Percentiles rank a stretch among this genome's conserved stretches.
phyloP scores from a whole-genome alignment of 495 filamentous ascomycete genomes.

The Trichoderma virens region DNA sequence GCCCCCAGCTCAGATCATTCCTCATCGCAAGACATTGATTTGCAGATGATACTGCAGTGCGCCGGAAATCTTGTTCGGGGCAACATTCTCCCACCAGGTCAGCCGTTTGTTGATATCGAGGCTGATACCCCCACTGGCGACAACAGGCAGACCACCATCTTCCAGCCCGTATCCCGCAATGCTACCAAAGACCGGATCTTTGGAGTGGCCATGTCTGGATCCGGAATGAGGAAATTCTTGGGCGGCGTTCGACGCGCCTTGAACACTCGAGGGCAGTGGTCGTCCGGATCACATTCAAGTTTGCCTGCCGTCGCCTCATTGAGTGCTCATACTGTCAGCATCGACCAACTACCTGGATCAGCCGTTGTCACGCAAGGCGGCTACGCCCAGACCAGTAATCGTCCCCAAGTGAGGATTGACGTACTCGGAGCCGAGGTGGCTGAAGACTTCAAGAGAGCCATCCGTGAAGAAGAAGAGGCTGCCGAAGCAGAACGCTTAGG shows the following conservation, averaged over 20 bases:
- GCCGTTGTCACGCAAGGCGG: conserved; percentile 47
- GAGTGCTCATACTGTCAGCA: neutral
- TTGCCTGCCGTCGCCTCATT: neutral
- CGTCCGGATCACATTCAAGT: conserved; percentile 17
- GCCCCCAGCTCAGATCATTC: conserved; percentile 53
- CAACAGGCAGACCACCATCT: conserved; percentile 39
- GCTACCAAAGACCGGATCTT: conserved; percentile 31
- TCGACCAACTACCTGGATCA: conserved; percentile 39
- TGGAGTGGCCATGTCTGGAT: conserved; percentile 46
- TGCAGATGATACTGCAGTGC: conserved; percentile 58
- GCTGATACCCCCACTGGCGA: conserved; percentile 42
- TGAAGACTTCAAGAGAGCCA: conserved; percentile 62
- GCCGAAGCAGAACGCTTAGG: conserved; percentile 29
- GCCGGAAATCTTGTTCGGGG: conserved; percentile 82
- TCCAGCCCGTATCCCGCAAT: conserved; percentile 32
- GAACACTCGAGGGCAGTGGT: conserved; percentile 53
- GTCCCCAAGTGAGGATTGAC: conserved; percentile 55
- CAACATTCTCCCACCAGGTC: conserved; percentile 64
- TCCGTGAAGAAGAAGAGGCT: conserved; percentile 45
- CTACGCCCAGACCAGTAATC: conserved; percentile 31
- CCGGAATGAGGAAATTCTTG: conserved; percentile 75
- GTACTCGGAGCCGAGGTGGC: conserved; percentile 68
- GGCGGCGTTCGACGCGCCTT: conserved; percentile 84
- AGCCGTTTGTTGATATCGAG: conserved; percentile 66
- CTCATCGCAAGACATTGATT: conserved; percentile 43